Evolutionary conservation across 2,329 filamentous ascomycete genomes (phyloP).

Genomic region (Proliferodiscus dingleyae): DNA sequence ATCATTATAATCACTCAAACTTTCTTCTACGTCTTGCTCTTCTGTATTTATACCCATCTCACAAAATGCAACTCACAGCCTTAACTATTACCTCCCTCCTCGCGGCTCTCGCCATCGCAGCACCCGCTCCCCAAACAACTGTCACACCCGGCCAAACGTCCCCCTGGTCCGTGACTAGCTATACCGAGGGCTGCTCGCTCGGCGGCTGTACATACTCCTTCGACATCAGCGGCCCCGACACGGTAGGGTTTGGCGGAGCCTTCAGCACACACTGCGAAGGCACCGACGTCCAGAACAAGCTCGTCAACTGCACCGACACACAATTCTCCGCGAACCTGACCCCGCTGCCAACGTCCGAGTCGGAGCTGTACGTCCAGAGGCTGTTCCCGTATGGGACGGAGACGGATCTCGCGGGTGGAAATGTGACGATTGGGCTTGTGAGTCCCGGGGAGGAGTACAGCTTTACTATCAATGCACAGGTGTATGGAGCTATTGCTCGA

Average conservation of each 20-base stretch:
- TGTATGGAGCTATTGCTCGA: not conserved
- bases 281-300: conserved; percentile 3
- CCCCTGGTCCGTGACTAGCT: conserved; percentile 2
- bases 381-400: not conserved
- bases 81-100: conserved; percentile 1
- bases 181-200: conserved; percentile 3
- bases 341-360: not conserved
- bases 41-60: too few relatives aligned
- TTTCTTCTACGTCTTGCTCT: too few relatives aligned
- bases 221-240: conserved; percentile 3
- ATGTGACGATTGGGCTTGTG: not conserved
- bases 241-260: not conserved
- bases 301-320: conserved; percentile 1
- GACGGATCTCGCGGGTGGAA: not conserved
- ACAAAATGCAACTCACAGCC: not conserved
- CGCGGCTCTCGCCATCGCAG: not conserved
- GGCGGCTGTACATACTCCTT: conserved; percentile 10
- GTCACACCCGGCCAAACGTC: conserved; percentile 1
- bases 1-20: too few relatives aligned
- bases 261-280: conserved; percentile 6
- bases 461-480: not conserved
- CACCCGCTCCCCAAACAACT: conserved; percentile 4
- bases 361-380: not conserved
- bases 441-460: not conserved
- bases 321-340: not conserved